Base-by-base conservation (phyloP, 192 early-diverging fungal genomes). In the Umbelopsis ramanniana region DNA sequence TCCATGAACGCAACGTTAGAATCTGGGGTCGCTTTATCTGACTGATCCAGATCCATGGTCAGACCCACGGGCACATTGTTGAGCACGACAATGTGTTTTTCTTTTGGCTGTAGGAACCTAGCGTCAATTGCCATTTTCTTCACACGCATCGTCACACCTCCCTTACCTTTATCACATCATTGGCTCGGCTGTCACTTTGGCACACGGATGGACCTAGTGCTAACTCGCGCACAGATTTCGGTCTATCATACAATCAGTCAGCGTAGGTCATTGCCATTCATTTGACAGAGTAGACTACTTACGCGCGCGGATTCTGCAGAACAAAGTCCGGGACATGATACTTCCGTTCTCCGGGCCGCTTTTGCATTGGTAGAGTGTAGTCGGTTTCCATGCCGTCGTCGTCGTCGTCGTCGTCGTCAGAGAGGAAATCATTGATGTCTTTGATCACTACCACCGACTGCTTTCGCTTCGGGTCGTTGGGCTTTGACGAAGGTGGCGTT, bases 261-360 rank as follows among this genome's bases (percentile, higher is more conserved):
- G 1, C 29, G 29, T 29, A n/a, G n/a, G n/a, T n/a, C n/a, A n/a
- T n/a, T n/a, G n/a, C n/a, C n/a, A n/a, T 29, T 29, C 29, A 29
- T 2, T 29, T 29, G 29, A 29, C 29, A 29, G 29, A 3, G 29
- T 29, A 29, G 1, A 29, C 0, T 10, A 33, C 57, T 37, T 63
- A 63, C 57, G 29, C 19, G 23, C 33, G 57, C 11, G 63, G 22
- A 29, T 37, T 43, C 24, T 71, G 33, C 24, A 79, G 50, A 8
- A 79, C 77, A 63, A 79, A 79, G 48, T 79, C 77, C 21, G 77
- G 77, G 47, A 79, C 74, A 33, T 72, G 73, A 19, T 54, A 57
- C 21, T 55, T 53, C n/a, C 19, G n/a, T 21, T 71, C 69, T 9
- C 77, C 72, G 53, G 77, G 73, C 10, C 69, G 53, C 29, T 70